Percentiles rank a stretch among this genome's conserved stretches.
Evolutionary conservation across 257 asterid species (phyloP).

Genomic region (Nicotiana tomentosiformis): DNA sequence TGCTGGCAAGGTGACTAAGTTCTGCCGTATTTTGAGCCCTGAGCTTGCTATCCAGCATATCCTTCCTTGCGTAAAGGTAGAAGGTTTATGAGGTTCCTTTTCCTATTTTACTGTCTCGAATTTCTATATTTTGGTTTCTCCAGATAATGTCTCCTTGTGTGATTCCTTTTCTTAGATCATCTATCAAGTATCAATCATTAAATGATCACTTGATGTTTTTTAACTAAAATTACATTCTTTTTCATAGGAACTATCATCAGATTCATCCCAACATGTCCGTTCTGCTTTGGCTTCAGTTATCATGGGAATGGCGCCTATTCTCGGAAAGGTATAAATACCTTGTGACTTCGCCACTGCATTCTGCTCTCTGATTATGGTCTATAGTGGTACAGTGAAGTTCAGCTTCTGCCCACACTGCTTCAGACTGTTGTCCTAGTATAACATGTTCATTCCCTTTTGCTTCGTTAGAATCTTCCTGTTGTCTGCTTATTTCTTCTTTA

Average conservation of each 20-base stretch:
- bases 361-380: neutral
- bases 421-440: neutral
- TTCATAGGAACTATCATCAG: constrained; percentile 32
- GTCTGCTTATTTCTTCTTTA: neutral
- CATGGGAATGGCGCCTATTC: constrained; percentile 42
- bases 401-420: neutral
- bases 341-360: neutral
- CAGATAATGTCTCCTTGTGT: neutral
- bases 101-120: neutral
- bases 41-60: constrained; percentile 36
- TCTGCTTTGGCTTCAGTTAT: constrained; percentile 46
- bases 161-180: neutral
- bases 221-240: neutral
- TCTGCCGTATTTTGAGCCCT: constrained; percentile 35
- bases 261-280: constrained; percentile 42
- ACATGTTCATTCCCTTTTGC: neutral
- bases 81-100: neutral
- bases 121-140: neutral
- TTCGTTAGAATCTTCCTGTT: neutral
- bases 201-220: neutral
- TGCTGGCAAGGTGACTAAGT: constrained; percentile 41
- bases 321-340: constrained; percentile 29
- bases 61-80: constrained; percentile 40
- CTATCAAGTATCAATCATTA: neutral
- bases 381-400: neutral